Conservation (phyloP, 345 rosid species). For the Hibiscus mutabilis region DNA sequence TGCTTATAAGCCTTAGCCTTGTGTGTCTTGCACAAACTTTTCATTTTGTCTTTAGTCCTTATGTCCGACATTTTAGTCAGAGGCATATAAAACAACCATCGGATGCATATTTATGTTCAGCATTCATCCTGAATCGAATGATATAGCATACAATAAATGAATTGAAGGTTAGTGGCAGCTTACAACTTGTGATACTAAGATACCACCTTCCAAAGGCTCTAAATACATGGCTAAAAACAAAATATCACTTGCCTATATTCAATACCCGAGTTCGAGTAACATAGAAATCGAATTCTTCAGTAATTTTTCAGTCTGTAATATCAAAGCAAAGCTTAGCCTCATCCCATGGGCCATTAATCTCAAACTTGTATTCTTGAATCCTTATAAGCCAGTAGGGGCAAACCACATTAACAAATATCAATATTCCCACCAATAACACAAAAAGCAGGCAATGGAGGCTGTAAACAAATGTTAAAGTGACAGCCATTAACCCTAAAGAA, state of each 20-base stretch:
- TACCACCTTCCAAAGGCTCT: neutral
- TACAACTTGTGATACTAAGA: neutral
- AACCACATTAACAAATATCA: slow-evolving; percentile 64
- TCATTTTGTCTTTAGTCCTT: neutral
- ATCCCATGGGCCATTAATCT: slow-evolving; percentile 98
- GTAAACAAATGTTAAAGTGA: slow-evolving; percentile 47
- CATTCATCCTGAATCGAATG: neutral
- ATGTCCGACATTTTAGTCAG: too few relatives aligned
- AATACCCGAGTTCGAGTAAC: neutral
- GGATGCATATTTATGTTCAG: too few relatives aligned
- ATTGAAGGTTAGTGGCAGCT: neutral
- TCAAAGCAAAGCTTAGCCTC: slow-evolving; percentile 70
- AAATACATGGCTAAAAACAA: neutral
- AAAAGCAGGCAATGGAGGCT: slow-evolving; percentile 50
- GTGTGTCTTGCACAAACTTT: neutral
- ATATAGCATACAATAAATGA: neutral
- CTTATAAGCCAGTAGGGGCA: slow-evolving; percentile 87
- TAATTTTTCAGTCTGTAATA: neutral
- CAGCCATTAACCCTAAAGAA: slow-evolving; percentile 53
- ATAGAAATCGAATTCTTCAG: neutral
- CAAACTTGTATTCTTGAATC: slow-evolving; percentile 91
- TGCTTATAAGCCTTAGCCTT: too few relatives aligned
- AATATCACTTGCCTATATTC: neutral
- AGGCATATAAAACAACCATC: too few relatives aligned
- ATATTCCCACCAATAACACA: slow-evolving; percentile 41